A percentile compares a stretch with the other conserved stretches of the same genome.
phyloP scores from a whole-genome alignment of 176 grass and related monocot genomes.

The Zoysia pacifica region DNA sequence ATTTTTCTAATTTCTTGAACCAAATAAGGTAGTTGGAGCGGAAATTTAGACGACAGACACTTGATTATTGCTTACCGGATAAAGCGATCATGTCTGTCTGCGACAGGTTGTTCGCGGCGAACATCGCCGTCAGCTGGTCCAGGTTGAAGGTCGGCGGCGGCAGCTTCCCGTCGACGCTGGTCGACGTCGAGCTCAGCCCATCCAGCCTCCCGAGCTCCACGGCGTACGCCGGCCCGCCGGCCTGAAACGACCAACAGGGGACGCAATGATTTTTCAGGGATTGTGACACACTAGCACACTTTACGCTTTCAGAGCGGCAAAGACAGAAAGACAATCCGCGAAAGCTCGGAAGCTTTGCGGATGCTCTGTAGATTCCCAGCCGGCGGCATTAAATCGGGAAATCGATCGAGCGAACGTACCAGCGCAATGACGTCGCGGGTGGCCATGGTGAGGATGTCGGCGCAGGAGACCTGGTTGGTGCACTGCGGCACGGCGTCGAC shows the following conservation, averaged over 20 bases:
- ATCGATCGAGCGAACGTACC: conserved; percentile 27
- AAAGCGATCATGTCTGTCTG: conserved; percentile 83
- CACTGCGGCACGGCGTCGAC: conserved; percentile 73
- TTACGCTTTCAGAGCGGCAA: background rate
- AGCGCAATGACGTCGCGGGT: conserved; percentile 74
- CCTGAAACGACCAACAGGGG: conserved; percentile 27
- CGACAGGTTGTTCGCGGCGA: conserved; percentile 82
- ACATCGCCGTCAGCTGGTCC: conserved; percentile 69
- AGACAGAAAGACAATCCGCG: background rate
- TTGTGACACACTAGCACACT: background rate
- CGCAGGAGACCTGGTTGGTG: conserved; percentile 78
- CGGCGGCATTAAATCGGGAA: background rate
- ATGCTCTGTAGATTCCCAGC: background rate
- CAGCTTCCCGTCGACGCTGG: conserved; percentile 64
- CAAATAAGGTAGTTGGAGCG: background rate
- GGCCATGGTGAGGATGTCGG: conserved; percentile 89
- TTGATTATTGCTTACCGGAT: conserved; percentile 58
- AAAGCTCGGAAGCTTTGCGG: conserved; percentile 22
- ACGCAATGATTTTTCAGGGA: background rate
- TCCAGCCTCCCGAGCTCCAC: conserved; percentile 87
- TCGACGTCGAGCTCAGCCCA: conserved; percentile 76
- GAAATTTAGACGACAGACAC: background rate
- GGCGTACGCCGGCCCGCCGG: conserved; percentile 69
- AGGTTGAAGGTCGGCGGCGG: conserved; percentile 67
- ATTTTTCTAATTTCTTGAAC: background rate